phyloP scores from a whole-genome alignment of 441 rosid genomes.

The Flueggea neowawraea region DNA sequence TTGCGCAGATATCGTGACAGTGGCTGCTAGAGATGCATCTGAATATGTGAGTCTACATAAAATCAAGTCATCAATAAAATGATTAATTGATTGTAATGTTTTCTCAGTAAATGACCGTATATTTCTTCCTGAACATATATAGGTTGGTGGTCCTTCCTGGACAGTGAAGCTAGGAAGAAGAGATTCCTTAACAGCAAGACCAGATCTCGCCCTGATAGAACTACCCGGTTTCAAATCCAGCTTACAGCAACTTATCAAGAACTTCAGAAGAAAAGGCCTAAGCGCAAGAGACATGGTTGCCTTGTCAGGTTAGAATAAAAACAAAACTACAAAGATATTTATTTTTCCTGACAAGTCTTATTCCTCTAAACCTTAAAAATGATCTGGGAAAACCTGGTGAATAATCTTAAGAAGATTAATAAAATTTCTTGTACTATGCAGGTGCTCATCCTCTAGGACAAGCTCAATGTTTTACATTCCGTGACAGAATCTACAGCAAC shows the following conservation, averaged over 20 bases:
- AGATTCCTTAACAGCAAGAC: conserved; percentile 46
- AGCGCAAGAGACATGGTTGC: conserved; percentile 56
- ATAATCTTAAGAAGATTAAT: too few species aligned
- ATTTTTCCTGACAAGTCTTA: too few species aligned
- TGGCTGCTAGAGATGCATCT: conserved; percentile 65
- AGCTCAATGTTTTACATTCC: conserved; percentile 48
- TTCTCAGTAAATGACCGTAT: too few species aligned
- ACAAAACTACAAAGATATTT: background rate
- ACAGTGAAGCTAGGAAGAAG: conserved; percentile 46
- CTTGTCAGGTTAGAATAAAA: conserved; percentile 16
- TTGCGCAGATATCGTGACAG: conserved; percentile 56
- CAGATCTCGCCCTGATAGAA: conserved; percentile 23
- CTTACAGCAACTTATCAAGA: conserved; percentile 26
- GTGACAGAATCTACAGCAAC: conserved; percentile 40
- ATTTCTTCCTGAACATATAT: background rate
- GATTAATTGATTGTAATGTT: too few species aligned
- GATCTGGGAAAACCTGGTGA: too few species aligned
- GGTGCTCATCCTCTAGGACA: conserved; percentile 61
- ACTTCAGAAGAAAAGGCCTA: conserved; percentile 41
- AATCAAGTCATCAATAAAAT: too few species aligned
- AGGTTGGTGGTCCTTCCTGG: conserved; percentile 53
- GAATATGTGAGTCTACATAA: conserved; percentile 30
- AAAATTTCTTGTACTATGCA: background rate
- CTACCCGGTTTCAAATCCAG: conserved; percentile 35
- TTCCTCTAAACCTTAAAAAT: too few species aligned